phyloP scores from a whole-genome alignment of 2,329 filamentous ascomycete genomes.

The Orbilia ellipsospora region DNA sequence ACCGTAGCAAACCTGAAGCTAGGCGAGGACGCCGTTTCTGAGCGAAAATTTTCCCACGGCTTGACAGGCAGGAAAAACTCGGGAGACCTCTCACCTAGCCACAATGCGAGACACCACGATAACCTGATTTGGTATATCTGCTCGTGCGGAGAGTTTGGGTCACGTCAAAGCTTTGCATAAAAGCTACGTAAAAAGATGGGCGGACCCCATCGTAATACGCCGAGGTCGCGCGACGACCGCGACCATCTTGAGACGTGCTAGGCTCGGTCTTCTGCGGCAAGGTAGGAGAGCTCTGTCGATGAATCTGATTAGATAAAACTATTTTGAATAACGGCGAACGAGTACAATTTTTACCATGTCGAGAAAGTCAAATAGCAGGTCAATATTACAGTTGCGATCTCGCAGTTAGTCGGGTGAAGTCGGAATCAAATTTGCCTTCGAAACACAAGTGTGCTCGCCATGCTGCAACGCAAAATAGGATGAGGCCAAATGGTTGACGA shows the following conservation, averaged over 20 bases:
- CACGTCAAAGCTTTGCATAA: slow-evolving; percentile 49
- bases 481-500: not conserved
- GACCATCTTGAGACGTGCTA: slow-evolving; percentile 17
- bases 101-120: slow-evolving; percentile 9
- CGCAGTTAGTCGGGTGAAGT: slow-evolving; percentile 44
- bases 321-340: slow-evolving; percentile 26
- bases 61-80: slow-evolving; percentile 6
- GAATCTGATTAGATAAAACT: slow-evolving; percentile 52
- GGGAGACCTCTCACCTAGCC: slow-evolving; percentile 2
- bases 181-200: slow-evolving; percentile 44
- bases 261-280: slow-evolving; percentile 28
- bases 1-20: slow-evolving; percentile 15
- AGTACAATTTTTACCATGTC: not conserved
- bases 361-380: not conserved
- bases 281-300: slow-evolving; percentile 22
- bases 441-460: too few relatives aligned
- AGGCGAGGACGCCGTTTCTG: slow-evolving; percentile 48
- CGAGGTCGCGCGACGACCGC: slow-evolving; percentile 16
- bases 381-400: slow-evolving; percentile 25
- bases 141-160: slow-evolving; percentile 43
- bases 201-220: slow-evolving; percentile 43
- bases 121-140: slow-evolving; percentile 29
- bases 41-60: slow-evolving; percentile 39
- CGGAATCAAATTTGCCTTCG: slow-evolving; percentile 15
- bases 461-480: too few relatives aligned